Evolutionary conservation across 768 basidiomycete species (phyloP).

Genomic region (Leucosporidium yakuticum): DNA sequence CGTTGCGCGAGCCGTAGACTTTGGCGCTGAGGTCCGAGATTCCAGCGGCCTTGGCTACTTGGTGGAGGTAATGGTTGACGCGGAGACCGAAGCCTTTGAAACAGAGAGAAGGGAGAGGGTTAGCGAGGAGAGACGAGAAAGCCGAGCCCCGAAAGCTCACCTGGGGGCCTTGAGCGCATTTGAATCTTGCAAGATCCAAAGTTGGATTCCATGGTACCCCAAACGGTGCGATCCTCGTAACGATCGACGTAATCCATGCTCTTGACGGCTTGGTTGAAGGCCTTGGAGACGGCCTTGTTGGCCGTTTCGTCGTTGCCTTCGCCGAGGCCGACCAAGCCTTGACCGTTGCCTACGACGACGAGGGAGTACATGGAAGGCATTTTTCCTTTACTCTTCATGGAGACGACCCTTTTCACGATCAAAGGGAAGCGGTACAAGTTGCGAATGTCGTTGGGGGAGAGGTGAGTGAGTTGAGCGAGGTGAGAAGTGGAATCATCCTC

Average conservation of each 20-base stretch:
- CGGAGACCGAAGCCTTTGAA: slow-evolving; percentile 75
- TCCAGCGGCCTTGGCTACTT: slow-evolving; percentile 82
- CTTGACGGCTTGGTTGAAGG: slow-evolving; percentile 64
- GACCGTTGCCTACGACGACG: slow-evolving; percentile 72
- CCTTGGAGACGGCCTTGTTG: slow-evolving; percentile 53
- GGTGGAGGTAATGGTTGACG: slow-evolving; percentile 80
- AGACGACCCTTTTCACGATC: slow-evolving; percentile 55
- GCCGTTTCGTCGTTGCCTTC: slow-evolving; percentile 66
- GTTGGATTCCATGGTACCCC: slow-evolving; percentile 81
- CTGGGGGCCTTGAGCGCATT: slow-evolving; percentile 54
- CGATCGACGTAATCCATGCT: slow-evolving; percentile 89
- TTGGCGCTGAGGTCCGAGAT: slow-evolving; percentile 93
- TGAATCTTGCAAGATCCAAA: slow-evolving; percentile 74
- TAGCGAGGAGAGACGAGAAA: neutral
- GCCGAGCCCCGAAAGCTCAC: slow-evolving; percentile 37
- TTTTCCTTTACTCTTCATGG: slow-evolving; percentile 93
- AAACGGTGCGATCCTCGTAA: slow-evolving; percentile 92
- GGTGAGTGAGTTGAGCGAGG: slow-evolving; percentile 38
- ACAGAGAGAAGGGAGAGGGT: neutral
- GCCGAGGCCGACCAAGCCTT: slow-evolving; percentile 75
- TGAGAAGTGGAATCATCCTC: slow-evolving; percentile 31
- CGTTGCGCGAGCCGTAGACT: slow-evolving; percentile 87
- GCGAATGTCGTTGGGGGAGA: slow-evolving; percentile 42
- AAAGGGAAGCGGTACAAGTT: slow-evolving; percentile 44
- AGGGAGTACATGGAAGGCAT: slow-evolving; percentile 59